Evolutionary conservation across 225 moss, liverwort and hornwort genomes (phyloP).

Genomic region (Pseudoscleropodium purum): DNA sequence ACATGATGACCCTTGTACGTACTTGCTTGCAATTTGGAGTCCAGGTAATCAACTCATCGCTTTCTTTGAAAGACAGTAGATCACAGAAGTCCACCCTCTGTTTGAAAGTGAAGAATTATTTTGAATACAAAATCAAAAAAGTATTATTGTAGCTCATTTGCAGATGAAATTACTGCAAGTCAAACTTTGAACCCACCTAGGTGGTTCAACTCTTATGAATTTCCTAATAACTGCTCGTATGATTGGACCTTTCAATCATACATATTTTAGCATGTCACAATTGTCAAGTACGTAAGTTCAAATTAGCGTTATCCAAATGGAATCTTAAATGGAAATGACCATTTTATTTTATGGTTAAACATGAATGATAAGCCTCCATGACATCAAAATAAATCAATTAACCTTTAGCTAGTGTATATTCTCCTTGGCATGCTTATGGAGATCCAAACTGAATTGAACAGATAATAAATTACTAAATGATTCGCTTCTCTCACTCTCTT

Average conservation of each 20-base stretch:
- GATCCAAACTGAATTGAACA: not conserved
- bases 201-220: not conserved
- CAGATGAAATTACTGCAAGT: not conserved
- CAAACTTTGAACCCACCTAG: not conserved
- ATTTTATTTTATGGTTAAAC: not conserved
- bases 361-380: not conserved
- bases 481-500: not conserved
- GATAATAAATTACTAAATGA: not conserved
- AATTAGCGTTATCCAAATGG: not conserved
- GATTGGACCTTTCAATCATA: not conserved
- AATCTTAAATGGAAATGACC: not conserved
- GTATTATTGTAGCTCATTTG: not conserved
- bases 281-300: not conserved
- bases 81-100: not conserved
- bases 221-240: not conserved
- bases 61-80: not conserved
- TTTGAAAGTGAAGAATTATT: not conserved
- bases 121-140: too few species aligned
- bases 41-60: slow-evolving; percentile 38
- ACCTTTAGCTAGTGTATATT: not conserved
- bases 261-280: not conserved
- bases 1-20: slow-evolving; percentile 68
- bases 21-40: slow-evolving; percentile 78
- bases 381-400: not conserved
- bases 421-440: not conserved